A percentile compares a stretch with the other conserved stretches of the same genome.
phyloP scores from a whole-genome alignment of 2,329 filamentous ascomycete genomes.

The Cladosporium velox region DNA sequence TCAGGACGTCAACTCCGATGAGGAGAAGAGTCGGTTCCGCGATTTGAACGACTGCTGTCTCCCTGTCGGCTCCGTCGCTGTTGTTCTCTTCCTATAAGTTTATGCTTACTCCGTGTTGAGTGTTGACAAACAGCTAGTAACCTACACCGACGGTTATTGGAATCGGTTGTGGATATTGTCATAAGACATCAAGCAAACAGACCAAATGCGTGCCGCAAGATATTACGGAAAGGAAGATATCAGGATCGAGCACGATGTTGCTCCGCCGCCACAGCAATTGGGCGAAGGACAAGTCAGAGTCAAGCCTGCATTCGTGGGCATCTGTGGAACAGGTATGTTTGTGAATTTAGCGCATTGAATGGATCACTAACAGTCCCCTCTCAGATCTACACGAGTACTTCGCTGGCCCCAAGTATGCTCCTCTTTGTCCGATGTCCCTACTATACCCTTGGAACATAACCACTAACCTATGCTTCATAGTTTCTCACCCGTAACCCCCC shows the following conservation, averaged over 20 bases:
- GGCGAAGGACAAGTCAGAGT: constrained; percentile 54
- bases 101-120: neutral
- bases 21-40: constrained; percentile 8
- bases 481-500: constrained; percentile 54
- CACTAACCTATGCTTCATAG: constrained; percentile 28
- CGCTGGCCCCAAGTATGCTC: constrained; percentile 39
- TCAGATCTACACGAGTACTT: constrained; percentile 57
- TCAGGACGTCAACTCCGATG: neutral
- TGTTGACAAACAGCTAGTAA: neutral
- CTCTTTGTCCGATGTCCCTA: neutral
- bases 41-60: neutral
- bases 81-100: neutral
- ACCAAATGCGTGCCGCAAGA: constrained; percentile 54
- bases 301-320: constrained; percentile 51
- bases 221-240: constrained; percentile 60
- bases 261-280: constrained; percentile 45
- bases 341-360: neutral
- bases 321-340: constrained; percentile 50
- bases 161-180: neutral
- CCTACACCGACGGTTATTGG: too few species aligned
- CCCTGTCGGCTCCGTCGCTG: neutral
- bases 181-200: neutral
- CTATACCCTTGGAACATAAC: neutral
- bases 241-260: constrained; percentile 54
- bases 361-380: constrained; percentile 20